phyloP scores from a whole-genome alignment of 2,329 filamentous ascomycete species.

The Talaromyces sp. region DNA sequence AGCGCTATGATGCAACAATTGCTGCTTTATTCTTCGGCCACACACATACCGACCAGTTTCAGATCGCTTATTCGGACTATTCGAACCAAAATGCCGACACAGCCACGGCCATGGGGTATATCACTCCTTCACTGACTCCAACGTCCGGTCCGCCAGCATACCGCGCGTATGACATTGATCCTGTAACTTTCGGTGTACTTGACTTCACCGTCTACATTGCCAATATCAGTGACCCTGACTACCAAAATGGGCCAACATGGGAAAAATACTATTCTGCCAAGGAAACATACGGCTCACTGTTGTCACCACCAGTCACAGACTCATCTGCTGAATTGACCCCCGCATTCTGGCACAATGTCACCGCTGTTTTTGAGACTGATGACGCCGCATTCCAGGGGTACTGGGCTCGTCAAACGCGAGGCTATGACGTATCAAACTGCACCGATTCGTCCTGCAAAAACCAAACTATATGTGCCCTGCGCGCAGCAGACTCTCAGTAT shows the following conservation, averaged over 20 bases:
- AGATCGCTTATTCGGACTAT: slow-evolving; percentile 51
- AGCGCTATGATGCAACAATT: slow-evolving; percentile 51
- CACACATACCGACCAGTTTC: slow-evolving; percentile 54
- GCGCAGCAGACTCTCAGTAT: slow-evolving; percentile 49
- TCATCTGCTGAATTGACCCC: slow-evolving; percentile 45
- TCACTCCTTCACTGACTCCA: slow-evolving; percentile 51
- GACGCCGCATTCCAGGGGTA: slow-evolving; percentile 43
- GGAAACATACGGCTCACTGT: slow-evolving; percentile 46
- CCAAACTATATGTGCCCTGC: slow-evolving; percentile 48
- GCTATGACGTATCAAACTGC: slow-evolving; percentile 40
- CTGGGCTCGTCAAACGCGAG: slow-evolving; percentile 44
- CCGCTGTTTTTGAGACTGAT: slow-evolving; percentile 42
- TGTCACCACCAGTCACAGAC: slow-evolving; percentile 38
- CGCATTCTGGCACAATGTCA: slow-evolving; percentile 57
- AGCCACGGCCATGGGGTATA: slow-evolving; percentile 49
- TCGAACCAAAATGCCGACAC: slow-evolving; percentile 34
- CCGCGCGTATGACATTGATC: slow-evolving; percentile 55
- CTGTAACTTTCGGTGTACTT: slow-evolving; percentile 51
- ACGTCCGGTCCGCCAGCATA: slow-evolving; percentile 54
- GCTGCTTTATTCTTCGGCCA: slow-evolving; percentile 54
- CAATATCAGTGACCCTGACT: slow-evolving; percentile 44
- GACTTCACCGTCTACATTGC: slow-evolving; percentile 53
- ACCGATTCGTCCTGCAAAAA: slow-evolving; percentile 35
- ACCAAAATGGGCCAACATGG: slow-evolving; percentile 48
- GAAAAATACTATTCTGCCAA: slow-evolving; percentile 53